Evolutionary conservation across 1,139 yeast genomes (phyloP).

Genomic region (Yamadazyma conglobata): DNA sequence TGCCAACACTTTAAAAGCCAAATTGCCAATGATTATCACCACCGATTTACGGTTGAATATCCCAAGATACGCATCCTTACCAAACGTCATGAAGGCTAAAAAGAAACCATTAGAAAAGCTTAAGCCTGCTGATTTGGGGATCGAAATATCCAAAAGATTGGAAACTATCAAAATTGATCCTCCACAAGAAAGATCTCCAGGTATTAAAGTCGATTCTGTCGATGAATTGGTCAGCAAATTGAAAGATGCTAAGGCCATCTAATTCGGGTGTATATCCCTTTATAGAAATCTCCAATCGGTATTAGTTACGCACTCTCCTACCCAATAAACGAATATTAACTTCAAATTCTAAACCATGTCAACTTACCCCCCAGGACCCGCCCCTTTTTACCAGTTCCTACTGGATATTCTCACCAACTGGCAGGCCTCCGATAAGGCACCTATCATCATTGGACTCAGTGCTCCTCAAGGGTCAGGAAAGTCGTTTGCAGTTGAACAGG

Average conservation of each 20-base stretch:
- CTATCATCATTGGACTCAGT: slow-evolving; percentile 65
- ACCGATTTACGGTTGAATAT: slow-evolving; percentile 91
- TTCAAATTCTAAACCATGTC: neutral
- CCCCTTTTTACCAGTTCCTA: slow-evolving; percentile 6
- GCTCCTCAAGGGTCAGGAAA: slow-evolving; percentile 97
- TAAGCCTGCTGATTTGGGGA: slow-evolving; percentile 66
- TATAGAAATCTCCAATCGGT: no score
- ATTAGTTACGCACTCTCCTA: no score
- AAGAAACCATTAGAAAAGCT: slow-evolving; percentile 84
- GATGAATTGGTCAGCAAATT: slow-evolving; percentile 80
- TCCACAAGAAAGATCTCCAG: slow-evolving; percentile 80
- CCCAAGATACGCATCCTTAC: slow-evolving; percentile 91
- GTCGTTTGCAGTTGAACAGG: slow-evolving; percentile 55
- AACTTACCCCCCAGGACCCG: slow-evolving; percentile 8
- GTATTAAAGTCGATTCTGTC: slow-evolving; percentile 72
- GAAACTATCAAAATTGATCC: slow-evolving; percentile 75
- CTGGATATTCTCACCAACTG: slow-evolving; percentile 2
- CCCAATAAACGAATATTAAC: no score
- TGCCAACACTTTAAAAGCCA: slow-evolving; percentile 73
- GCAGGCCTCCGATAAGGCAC: slow-evolving; percentile 18
- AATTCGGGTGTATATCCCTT: no score
- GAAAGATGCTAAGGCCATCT: slow-evolving; percentile 63
- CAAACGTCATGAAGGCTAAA: slow-evolving; percentile 97
- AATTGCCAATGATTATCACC: slow-evolving; percentile 81
- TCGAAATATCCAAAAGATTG: slow-evolving; percentile 62